phyloP scores from a whole-genome alignment of 768 basidiomycete species.

The Inosperma sp. region DNA sequence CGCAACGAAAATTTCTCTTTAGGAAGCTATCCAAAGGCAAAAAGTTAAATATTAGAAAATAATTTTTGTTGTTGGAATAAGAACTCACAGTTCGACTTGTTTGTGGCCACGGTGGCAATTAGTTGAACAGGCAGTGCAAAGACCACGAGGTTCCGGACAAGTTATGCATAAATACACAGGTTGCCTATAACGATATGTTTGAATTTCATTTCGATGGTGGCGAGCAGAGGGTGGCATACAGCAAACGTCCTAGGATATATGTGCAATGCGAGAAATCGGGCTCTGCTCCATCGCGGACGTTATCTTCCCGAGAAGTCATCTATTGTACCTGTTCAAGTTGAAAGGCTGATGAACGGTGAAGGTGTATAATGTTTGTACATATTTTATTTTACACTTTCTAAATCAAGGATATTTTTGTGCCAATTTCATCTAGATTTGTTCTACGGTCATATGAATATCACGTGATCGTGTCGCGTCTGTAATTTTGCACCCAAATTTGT shows the following conservation, averaged over 20 bases:
- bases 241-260: slow-evolving; percentile 51
- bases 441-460: too few relatives aligned
- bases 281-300: too few relatives aligned
- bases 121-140: slow-evolving; percentile 81
- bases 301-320: too few relatives aligned
- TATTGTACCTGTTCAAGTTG: too few relatives aligned
- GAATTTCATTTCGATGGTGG: slow-evolving; percentile 11
- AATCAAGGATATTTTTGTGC: too few relatives aligned
- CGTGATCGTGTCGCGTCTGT: not conserved
- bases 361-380: too few relatives aligned
- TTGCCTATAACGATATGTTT: too few relatives aligned
- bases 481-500: not conserved
- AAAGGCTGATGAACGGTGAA: too few relatives aligned
- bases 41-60: slow-evolving; percentile 11
- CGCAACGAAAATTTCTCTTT: slow-evolving; percentile 77
- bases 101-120: slow-evolving; percentile 86
- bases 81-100: slow-evolving; percentile 66
- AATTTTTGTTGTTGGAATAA: not conserved
- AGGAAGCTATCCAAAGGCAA: slow-evolving; percentile 52
- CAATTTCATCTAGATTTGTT: too few relatives aligned
- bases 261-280: slow-evolving; percentile 70
- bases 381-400: too few relatives aligned
- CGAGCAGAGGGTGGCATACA: slow-evolving; percentile 29
- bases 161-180: slow-evolving; percentile 79
- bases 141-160: slow-evolving; percentile 60